These are phyloP conservation scores for Effrenium voratum DNA, from an alignment of 73 alveolate species.

Conservation along the genomic window DNA sequence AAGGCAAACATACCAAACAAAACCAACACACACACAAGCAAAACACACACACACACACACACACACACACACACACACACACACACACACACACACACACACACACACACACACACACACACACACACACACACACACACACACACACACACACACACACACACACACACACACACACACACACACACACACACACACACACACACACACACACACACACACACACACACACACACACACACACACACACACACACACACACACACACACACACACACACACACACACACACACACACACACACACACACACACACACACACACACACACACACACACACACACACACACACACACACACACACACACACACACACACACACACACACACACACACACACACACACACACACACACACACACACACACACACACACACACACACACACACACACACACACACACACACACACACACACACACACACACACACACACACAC, in stretches of 20 bases:
- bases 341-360: conserved; percentile 35
- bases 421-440: conserved; percentile 7
- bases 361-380: conserved; percentile 35
- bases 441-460: conserved; percentile 2
- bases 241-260: conserved; percentile 35
- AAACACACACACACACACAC: neutral
- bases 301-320: conserved; percentile 39
- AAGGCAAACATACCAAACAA: neutral
- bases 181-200: conserved; percentile 35
- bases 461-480: conserved; percentile 2
- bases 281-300: conserved; percentile 35
- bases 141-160: conserved; percentile 39
- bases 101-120: conserved; percentile 35
- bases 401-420: conserved; percentile 35
- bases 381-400: conserved; percentile 39
- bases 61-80: neutral
- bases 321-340: conserved; percentile 39
- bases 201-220: conserved; percentile 39
- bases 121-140: conserved; percentile 35
- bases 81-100: conserved; percentile 28
- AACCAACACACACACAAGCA: neutral
- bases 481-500: conserved; percentile 32
- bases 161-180: conserved; percentile 35
- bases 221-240: conserved; percentile 35
- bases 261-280: conserved; percentile 39